Conservation (phyloP, 202 grass and related monocot species). For the Carex sylvatica region DNA sequence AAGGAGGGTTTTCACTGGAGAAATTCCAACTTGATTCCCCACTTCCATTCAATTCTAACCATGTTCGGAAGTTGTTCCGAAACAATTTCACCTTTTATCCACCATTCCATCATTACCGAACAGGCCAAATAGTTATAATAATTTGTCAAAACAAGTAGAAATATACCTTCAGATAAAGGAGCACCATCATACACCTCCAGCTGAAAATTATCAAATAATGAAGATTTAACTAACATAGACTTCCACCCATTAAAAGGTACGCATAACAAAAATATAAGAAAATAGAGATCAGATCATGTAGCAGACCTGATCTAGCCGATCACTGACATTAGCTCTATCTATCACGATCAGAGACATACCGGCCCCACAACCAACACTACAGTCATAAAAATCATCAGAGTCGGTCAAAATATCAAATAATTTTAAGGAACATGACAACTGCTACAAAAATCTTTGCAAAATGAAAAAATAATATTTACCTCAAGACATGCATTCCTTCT, state of each 20-base stretch:
- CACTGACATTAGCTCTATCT: constrained; percentile 65
- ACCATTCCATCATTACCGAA: not conserved
- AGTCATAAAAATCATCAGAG: constrained; percentile 22
- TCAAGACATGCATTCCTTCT: constrained; percentile 75
- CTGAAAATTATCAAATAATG: constrained; percentile 15
- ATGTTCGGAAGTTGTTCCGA: not conserved
- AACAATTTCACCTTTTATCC: not conserved
- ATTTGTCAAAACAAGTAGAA: constrained; percentile 20
- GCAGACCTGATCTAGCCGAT: constrained; percentile 74
- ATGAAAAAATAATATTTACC: constrained; percentile 36
- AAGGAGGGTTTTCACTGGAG: not conserved
- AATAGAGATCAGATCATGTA: constrained; percentile 17
- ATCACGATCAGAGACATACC: constrained; percentile 78
- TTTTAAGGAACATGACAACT: not conserved
- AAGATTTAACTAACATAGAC: constrained; percentile 17
- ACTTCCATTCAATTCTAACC: not conserved
- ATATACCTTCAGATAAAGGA: constrained; percentile 21
- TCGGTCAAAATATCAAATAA: not conserved
- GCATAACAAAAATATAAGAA: not conserved
- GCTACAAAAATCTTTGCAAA: not conserved
- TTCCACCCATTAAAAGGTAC: not conserved
- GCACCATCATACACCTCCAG: constrained; percentile 27
- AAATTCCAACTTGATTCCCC: not conserved
- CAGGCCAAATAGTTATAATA: not conserved
- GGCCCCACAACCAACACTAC: constrained; percentile 77